phyloP scores from a whole-genome alignment of 2,329 filamentous ascomycete species.

The Alternaria dauci region DNA sequence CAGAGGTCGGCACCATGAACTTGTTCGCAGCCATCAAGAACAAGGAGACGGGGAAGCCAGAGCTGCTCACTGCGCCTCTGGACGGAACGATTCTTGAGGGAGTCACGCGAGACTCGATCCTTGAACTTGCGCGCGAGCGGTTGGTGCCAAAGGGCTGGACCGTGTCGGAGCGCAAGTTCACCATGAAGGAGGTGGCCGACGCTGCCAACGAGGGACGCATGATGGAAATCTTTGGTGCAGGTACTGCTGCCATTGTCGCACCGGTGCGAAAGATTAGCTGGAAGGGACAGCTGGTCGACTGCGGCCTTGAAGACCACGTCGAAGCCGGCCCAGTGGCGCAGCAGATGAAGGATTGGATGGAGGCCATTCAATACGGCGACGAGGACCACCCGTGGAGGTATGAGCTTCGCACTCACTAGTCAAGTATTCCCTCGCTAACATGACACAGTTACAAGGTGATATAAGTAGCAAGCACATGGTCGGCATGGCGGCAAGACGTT shows the following conservation, averaged over 20 bases:
- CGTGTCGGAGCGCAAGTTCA: conserved; percentile 87
- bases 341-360: conserved; percentile 96
- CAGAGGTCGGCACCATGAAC: conserved; percentile 99
- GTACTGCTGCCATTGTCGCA: conserved; percentile 92
- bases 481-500: not conserved
- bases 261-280: conserved; percentile 90
- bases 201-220: conserved; percentile 85
- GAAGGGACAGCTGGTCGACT: conserved; percentile 81
- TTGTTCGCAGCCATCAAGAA: conserved; percentile 88
- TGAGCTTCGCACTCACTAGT: conserved; percentile 30
- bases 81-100: conserved; percentile 97
- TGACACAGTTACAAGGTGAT: conserved; percentile 39
- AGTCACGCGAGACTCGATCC: conserved; percentile 89
- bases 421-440: conserved; percentile 26
- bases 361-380: conserved; percentile 93
- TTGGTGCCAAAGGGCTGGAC: conserved; percentile 87
- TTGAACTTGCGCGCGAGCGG: conserved; percentile 84
- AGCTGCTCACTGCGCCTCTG: conserved; percentile 92
- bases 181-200: conserved; percentile 84
- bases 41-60: conserved; percentile 87
- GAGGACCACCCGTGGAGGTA: conserved; percentile 87
- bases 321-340: conserved; percentile 88
- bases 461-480: conserved; percentile 18
- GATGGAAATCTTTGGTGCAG: conserved; percentile 91
- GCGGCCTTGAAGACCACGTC: conserved; percentile 79